These are phyloP conservation scores for Rehmannia glutinosa DNA, from an alignment of 257 asterid genomes.

Conservation along the genomic window DNA sequence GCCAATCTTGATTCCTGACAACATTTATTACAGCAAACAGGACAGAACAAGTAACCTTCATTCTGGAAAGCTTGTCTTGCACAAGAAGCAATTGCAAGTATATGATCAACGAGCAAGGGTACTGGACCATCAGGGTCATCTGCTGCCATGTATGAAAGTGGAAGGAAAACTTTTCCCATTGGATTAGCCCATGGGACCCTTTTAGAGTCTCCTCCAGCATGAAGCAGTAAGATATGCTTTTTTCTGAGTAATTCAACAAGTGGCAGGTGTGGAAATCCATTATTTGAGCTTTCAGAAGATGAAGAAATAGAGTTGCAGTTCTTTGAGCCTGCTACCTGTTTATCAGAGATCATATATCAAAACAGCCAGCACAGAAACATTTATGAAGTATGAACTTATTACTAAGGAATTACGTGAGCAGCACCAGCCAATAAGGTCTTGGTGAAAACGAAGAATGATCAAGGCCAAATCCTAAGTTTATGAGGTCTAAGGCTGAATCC, in stretches of 20 bases:
- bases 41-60: constrained; percentile 54
- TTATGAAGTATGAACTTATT: not conserved
- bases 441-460: not conserved
- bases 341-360: constrained; percentile 20
- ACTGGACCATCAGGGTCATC: constrained; percentile 95
- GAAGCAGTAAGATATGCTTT: constrained; percentile 78
- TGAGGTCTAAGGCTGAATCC: not conserved
- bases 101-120: constrained; percentile 93
- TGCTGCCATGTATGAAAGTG: constrained; percentile 88
- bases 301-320: constrained; percentile 29
- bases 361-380: constrained; percentile 15
- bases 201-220: constrained; percentile 99
- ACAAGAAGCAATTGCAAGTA: constrained; percentile 91
- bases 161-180: constrained; percentile 96
- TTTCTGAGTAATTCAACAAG: constrained; percentile 61
- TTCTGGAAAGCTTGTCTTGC: constrained; percentile 85
- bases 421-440: too few species aligned
- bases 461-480: not conserved
- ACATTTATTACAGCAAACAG: constrained; percentile 26
- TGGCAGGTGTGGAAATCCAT: constrained; percentile 34
- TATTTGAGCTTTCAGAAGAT: constrained; percentile 24
- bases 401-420: not conserved
- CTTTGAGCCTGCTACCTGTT: constrained; percentile 45
- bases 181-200: constrained; percentile 99
- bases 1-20: constrained; percentile 19